These are phyloP conservation scores for Picochlorum sp. DNA, from an alignment of 139 green algal genomes.

Conservation along the genomic window DNA sequence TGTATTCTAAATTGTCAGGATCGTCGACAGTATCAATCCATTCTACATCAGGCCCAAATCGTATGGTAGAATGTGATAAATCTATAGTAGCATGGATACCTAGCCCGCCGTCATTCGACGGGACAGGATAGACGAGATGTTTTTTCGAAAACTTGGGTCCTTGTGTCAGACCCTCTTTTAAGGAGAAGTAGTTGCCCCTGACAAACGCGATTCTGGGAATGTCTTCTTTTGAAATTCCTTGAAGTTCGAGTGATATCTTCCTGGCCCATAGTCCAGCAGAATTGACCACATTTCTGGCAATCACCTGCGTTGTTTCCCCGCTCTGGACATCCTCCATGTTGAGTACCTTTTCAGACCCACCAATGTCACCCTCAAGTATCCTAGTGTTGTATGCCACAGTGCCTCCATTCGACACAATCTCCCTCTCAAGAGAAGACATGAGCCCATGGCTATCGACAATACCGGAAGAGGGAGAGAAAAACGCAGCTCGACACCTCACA, in stretches of 20 bases:
- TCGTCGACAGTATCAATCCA: constrained; percentile 10
- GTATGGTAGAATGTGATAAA: constrained; percentile 44
- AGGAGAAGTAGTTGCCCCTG: constrained; percentile 50
- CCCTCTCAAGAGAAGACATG: constrained; percentile 56
- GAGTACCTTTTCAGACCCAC: constrained; percentile 14
- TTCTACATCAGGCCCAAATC: constrained; percentile 90
- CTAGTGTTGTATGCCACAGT: constrained; percentile 35
- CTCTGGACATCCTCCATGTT: constrained; percentile 32
- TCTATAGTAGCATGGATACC: constrained; percentile 86
- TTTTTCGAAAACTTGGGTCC: constrained; percentile 40
- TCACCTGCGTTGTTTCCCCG: constrained; percentile 22
- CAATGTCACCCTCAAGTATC: constrained; percentile 28
- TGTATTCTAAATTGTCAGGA: constrained; percentile 43
- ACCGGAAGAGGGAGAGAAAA: constrained; percentile 75
- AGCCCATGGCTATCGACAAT: constrained; percentile 73
- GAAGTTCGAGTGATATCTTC: constrained; percentile 25
- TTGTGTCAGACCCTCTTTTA: constrained; percentile 4
- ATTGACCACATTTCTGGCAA: constrained; percentile 47
- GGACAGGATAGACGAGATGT: constrained; percentile 78
- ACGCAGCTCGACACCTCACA: constrained; percentile 36
- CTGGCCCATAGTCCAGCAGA: constrained; percentile 41
- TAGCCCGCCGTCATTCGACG: constrained; percentile 60
- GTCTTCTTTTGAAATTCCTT: constrained; percentile 21
- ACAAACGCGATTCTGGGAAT: constrained; percentile 52
- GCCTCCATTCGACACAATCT: constrained; percentile 38